A percentile compares a stretch with the other conserved stretches of the same genome.
These are phyloP conservation scores for Thraustochytrium sp. DNA, from an alignment of 352 stramenopile genomes.

Conservation along the genomic window DNA sequence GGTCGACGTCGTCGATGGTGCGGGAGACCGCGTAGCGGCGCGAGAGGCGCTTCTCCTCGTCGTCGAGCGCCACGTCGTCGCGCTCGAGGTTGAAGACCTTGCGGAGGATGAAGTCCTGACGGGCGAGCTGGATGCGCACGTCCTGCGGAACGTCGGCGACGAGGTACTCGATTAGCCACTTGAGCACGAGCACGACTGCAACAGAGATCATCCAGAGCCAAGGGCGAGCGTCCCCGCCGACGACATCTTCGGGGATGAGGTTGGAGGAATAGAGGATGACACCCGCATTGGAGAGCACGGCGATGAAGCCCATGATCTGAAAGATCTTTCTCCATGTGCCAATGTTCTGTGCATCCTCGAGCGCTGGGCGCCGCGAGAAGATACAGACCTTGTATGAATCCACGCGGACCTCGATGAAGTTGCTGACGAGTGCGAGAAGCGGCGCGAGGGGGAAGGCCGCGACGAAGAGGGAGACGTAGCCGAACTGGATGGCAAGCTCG, in stretches of 20 bases:
- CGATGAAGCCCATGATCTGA: conserved; percentile 72
- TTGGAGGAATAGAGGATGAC: conserved; percentile 80
- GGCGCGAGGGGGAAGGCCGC: conserved; percentile 80
- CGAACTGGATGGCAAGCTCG: conserved; percentile 79
- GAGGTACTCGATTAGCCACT: conserved; percentile 63
- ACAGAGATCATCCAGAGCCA: conserved; percentile 52
- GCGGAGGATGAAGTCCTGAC: conserved; percentile 71
- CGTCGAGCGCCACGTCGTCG: conserved; percentile 3
- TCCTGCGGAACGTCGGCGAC: conserved; percentile 67
- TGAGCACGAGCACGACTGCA: conserved; percentile 68
- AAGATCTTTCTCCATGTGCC: conserved; percentile 83
- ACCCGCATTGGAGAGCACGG: conserved; percentile 81
- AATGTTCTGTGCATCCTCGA: conserved; percentile 70
- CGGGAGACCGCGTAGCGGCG: not conserved
- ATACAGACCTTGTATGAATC: conserved; percentile 73
- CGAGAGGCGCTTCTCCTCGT: not conserved
- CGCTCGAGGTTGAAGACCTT: conserved; percentile 59
- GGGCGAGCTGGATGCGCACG: conserved; percentile 64
- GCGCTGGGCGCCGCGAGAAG: conserved; percentile 63
- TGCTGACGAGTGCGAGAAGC: conserved; percentile 74
- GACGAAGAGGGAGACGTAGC: conserved; percentile 87
- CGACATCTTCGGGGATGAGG: conserved; percentile 55
- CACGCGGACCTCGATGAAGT: conserved; percentile 81
- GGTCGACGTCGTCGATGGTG: not conserved
- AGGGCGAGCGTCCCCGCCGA: conserved; percentile 59